Evolutionary conservation across 352 stramenopile genomes (phyloP).

Genomic region (Pythium diclinum): DNA sequence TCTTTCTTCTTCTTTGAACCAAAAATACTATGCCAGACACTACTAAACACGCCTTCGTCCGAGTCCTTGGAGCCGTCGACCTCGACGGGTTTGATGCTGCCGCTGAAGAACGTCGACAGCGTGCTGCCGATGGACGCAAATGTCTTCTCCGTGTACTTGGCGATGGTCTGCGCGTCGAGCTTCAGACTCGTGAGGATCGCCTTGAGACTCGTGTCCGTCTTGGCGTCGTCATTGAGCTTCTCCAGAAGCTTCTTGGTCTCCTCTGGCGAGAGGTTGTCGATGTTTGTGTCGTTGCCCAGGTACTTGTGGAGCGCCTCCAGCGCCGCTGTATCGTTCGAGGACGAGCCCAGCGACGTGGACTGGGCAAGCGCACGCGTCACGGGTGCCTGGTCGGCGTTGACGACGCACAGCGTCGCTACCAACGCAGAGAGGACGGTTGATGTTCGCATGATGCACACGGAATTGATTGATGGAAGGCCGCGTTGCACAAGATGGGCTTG

Average conservation of each 20-base stretch:
- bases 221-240: conserved; percentile 10
- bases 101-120: conserved; percentile 7
- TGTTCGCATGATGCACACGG: not conserved
- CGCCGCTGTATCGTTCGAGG: not conserved
- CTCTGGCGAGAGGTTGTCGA: conserved; percentile 8
- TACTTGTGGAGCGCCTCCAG: conserved; percentile 12
- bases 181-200: conserved; percentile 1
- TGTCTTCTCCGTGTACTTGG: conserved; percentile 9
- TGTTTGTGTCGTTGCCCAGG: conserved; percentile 3
- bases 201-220: conserved; percentile 5
- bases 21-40: conserved; percentile 15
- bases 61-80: conserved; percentile 11
- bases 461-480: not conserved
- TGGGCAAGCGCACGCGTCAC: conserved; percentile 8
- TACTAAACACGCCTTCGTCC: conserved; percentile 12
- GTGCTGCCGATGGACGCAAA: conserved; percentile 8
- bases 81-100: not conserved
- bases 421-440: conserved; percentile 7
- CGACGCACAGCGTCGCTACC: conserved; percentile 4
- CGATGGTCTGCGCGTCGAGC: too few species aligned
- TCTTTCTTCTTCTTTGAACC: not conserved
- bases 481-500: not conserved
- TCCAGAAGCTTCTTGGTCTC: conserved; percentile 11
- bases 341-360: not conserved
- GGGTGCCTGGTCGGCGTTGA: not conserved